A percentile compares a stretch with the other conserved stretches of the same genome.
Conservation (phyloP, 2,329 filamentous ascomycete genomes). For the Stagonosporopsis chrysanthemi region DNA sequence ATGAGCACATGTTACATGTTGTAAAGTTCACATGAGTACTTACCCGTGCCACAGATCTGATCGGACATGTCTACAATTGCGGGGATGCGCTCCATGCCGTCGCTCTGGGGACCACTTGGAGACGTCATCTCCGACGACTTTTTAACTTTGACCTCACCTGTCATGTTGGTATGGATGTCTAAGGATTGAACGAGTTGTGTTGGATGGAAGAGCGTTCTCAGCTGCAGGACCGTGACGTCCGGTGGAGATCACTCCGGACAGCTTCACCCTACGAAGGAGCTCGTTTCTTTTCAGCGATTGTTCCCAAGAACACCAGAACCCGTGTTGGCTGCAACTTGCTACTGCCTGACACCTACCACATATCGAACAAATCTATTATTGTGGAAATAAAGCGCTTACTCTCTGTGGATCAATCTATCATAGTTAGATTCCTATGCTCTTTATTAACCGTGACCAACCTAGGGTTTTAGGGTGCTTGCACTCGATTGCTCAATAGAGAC, state of each 20-base stretch:
- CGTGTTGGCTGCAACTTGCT: too few species aligned
- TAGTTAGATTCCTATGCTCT: too few species aligned
- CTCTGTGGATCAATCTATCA: too few species aligned
- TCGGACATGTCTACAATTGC: constrained; percentile 71
- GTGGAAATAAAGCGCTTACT: too few species aligned
- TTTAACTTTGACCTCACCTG: constrained; percentile 40
- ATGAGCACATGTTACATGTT: neutral
- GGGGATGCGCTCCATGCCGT: constrained; percentile 59
- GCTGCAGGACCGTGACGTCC: constrained; percentile 9
- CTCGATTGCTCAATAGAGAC: too few species aligned
- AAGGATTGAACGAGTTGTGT: neutral
- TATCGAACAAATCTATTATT: too few species aligned
- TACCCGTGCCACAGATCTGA: constrained; percentile 71
- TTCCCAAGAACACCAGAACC: too few species aligned
- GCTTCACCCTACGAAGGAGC: too few species aligned
- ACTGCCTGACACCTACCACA: too few species aligned
- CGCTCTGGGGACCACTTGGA: constrained; percentile 56
- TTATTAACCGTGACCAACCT: too few species aligned
- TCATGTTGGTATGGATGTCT: constrained; percentile 19
- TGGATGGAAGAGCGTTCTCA: neutral
- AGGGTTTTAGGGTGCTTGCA: too few species aligned
- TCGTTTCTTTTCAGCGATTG: too few species aligned
- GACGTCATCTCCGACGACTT: constrained; percentile 40
- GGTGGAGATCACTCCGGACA: constrained; percentile 1
- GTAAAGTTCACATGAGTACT: constrained; percentile 36